Evolutionary conservation across 441 rosid genomes (phyloP).

Genomic region (Croton setiger): DNA sequence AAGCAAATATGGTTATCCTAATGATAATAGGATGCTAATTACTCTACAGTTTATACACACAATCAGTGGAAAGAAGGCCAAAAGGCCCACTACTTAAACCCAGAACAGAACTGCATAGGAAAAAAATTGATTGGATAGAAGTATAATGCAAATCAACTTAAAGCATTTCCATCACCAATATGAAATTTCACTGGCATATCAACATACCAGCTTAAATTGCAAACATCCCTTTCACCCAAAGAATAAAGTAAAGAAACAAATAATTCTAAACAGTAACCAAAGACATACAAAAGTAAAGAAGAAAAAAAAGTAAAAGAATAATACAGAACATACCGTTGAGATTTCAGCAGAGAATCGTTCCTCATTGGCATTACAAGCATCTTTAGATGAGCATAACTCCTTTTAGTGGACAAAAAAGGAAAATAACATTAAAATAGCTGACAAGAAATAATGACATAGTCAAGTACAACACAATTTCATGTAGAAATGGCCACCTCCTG

Average conservation of each 20-base stretch:
- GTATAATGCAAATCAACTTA: background rate
- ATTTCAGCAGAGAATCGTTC: slow-evolving; percentile 71
- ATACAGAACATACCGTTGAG: slow-evolving; percentile 56
- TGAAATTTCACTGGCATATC: background rate
- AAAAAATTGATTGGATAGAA: background rate
- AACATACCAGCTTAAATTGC: background rate
- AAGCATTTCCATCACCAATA: background rate
- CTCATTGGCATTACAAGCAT: slow-evolving; percentile 65
- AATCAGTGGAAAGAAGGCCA: background rate
- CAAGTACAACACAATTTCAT: background rate
- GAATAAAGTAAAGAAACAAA: no score
- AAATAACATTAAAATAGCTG: slow-evolving; percentile 16
- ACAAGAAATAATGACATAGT: slow-evolving; percentile 12
- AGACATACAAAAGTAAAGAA: background rate
- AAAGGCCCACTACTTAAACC: background rate
- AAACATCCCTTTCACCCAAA: background rate
- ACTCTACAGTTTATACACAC: background rate
- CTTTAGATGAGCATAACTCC: slow-evolving; percentile 75
- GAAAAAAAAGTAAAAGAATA: background rate
- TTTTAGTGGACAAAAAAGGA: slow-evolving; percentile 27
- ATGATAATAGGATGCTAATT: no score
- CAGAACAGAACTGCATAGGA: background rate
- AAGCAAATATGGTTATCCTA: no score
- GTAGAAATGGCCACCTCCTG: slow-evolving; percentile 53
- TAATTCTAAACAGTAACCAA: no score